Percentiles rank a stretch among this genome's conserved stretches.
phyloP scores from a whole-genome alignment of 2,329 filamentous ascomycete genomes.

The Chaetoscypha palmicola region DNA sequence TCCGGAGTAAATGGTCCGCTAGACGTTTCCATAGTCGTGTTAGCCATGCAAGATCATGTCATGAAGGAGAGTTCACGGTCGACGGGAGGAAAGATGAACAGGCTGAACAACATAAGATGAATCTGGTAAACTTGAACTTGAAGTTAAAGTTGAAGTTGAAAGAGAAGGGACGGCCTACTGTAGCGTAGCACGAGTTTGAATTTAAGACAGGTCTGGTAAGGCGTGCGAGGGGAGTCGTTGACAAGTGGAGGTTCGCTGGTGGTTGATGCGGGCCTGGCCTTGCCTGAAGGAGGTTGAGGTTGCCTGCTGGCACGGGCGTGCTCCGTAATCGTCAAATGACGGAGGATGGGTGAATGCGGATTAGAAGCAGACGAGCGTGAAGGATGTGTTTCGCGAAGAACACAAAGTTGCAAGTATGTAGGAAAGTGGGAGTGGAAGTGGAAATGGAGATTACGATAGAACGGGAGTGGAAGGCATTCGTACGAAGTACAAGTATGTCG shows the following conservation, averaged over 20 bases:
- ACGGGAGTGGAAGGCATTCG: not conserved
- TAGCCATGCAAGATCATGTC: conserved; percentile 27
- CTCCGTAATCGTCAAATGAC: not conserved
- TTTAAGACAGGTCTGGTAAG: not conserved
- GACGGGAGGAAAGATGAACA: conserved; percentile 4
- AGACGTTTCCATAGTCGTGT: conserved; percentile 25
- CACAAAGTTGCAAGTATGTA: too few relatives aligned
- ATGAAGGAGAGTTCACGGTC: conserved; percentile 10
- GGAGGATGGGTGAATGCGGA: not conserved
- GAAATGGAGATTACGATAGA: too few relatives aligned
- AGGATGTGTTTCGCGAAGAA: too few relatives aligned
- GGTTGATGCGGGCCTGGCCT: too few relatives aligned
- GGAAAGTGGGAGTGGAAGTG: too few relatives aligned
- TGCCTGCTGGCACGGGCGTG: conserved; percentile 10
- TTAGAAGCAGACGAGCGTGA: too few relatives aligned
- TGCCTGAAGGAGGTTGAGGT: conserved; percentile 12
- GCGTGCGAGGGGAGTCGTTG: too few relatives aligned
- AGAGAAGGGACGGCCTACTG: conserved; percentile 13
- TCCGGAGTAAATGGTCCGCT: conserved; percentile 18
- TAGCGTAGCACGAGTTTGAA: not conserved
- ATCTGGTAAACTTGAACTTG: conserved; percentile 2
- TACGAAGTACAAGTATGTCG: not conserved
- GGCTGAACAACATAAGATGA: conserved; percentile 6
- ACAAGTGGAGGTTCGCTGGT: too few relatives aligned
- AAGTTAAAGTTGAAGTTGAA: too few relatives aligned